phyloP scores from a whole-genome alignment of 768 basidiomycete genomes.

The Mycena capillaripes region DNA sequence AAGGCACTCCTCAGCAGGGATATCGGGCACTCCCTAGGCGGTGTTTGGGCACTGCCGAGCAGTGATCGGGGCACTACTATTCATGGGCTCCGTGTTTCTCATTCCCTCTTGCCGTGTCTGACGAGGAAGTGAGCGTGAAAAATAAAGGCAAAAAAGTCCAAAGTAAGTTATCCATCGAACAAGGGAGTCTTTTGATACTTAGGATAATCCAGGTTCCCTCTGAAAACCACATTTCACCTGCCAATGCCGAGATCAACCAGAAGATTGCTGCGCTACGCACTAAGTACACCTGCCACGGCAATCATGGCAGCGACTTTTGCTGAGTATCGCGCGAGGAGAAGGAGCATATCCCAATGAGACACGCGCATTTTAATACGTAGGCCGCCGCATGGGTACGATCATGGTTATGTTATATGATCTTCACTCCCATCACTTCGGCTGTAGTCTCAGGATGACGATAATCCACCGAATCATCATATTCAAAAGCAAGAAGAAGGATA shows the following conservation, averaged over 20 bases:
- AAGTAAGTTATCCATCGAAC: neutral
- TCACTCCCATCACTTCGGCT: neutral
- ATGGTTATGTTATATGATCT: neutral
- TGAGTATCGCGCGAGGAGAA: neutral
- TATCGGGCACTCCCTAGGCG: too few relatives aligned
- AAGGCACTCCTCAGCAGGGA: too few relatives aligned
- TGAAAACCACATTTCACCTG: conserved; percentile 8
- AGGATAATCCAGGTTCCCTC: neutral
- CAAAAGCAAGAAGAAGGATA: neutral
- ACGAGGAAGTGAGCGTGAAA: neutral
- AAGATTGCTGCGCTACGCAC: neutral
- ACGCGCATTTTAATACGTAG: conserved; percentile 17
- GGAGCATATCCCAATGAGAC: neutral
- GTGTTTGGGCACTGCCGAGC: too few relatives aligned
- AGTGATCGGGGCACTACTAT: too few relatives aligned
- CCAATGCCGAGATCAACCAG: conserved; percentile 5
- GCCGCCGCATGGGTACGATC: neutral
- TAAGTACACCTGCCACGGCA: conserved; percentile 1
- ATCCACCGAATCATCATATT: conserved; percentile 16
- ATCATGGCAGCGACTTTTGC: conserved; percentile 12
- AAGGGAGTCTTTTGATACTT: too few relatives aligned
- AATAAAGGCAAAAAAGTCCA: neutral
- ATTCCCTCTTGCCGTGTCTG: too few relatives aligned
- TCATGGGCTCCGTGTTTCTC: too few relatives aligned
- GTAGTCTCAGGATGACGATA: neutral